Base-by-base conservation (phyloP, 345 rosid species). In the Triadica sebifera region DNA sequence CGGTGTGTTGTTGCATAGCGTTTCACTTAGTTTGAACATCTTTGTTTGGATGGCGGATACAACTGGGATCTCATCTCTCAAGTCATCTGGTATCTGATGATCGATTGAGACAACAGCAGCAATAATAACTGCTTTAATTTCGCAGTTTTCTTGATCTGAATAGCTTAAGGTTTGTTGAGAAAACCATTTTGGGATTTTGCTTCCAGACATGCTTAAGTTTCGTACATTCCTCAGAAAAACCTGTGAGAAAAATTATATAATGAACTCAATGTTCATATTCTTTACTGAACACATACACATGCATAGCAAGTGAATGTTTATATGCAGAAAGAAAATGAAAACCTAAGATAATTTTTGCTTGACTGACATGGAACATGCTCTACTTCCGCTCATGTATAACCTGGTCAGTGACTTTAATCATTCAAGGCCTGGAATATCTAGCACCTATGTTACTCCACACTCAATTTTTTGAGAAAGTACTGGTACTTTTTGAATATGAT, bases 131-230 rank as follows among this genome's bases (percentile, higher is more conserved):
- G 82, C 88, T 75, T 49, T 86, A 43, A 92, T 75, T 65, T 80
- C 67, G 1, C 41, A 61, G 83, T 84, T 89, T 37, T 71, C 81
- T 0, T 60, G 88, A 72, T 83, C 75, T 25, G 87, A 66, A 56
- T 75, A 86, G 1, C n/a, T 69, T 12, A 83, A 61, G 5, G 25
- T 57, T 10, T 81, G 86, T 51, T 74, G 84, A 41, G 79, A 61
- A 74, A 88, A 85, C 94, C 94, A 91, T 56, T 73, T 61, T 9
- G 94, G 94, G 51, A 86, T 70, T 51, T 66, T 77, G 63, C 86
- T 84, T 65, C 93, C 94, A 16, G 94, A 91, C 69, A 91, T 69
- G 67, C 89, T 86, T 45, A 87, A 76, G 75, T 79, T 62, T 73
- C 37, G 47, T 45, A 90, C 34, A 64, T 78, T 74, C 81, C 77